phyloP scores from a whole-genome alignment of 208 protist species.

The Leishmania major region DNA sequence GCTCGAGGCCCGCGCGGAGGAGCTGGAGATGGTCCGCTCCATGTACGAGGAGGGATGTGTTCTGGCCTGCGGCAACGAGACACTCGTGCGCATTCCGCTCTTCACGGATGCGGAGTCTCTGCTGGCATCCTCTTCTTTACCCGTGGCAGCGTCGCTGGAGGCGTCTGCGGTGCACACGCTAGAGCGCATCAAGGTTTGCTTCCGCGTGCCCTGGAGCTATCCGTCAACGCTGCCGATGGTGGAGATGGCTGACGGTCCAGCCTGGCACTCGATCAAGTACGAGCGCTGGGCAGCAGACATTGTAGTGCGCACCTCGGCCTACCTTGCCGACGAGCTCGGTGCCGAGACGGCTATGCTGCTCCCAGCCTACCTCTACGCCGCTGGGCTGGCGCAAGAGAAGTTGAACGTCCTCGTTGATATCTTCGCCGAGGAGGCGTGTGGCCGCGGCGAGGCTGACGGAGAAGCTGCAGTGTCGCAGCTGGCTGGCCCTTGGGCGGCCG shows the following conservation, averaged over 20 bases:
- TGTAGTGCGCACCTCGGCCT: slow-evolving; percentile 35
- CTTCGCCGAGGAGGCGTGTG: slow-evolving; percentile 24
- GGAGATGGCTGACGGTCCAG: slow-evolving; percentile 50
- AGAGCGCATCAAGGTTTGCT: slow-evolving; percentile 44
- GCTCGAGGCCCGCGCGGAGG: slow-evolving; percentile 42
- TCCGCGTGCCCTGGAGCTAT: slow-evolving; percentile 57
- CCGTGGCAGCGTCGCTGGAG: slow-evolving; percentile 14
- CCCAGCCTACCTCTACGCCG: slow-evolving; percentile 60
- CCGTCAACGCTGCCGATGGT: slow-evolving; percentile 52
- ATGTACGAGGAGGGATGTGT: slow-evolving; percentile 78
- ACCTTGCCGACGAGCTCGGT: slow-evolving; percentile 59
- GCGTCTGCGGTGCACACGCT: slow-evolving; percentile 28
- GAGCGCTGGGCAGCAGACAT: slow-evolving; percentile 63
- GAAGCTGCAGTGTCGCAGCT: slow-evolving; percentile 4
- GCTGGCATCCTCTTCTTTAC: slow-evolving; percentile 51
- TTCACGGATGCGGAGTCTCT: slow-evolving; percentile 36
- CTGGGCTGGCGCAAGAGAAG: slow-evolving; percentile 40
- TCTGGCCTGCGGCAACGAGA: slow-evolving; percentile 4
- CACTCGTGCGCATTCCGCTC: slow-evolving; percentile 23
- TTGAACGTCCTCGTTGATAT: slow-evolving; percentile 35
- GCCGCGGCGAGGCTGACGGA: slow-evolving; percentile 12
- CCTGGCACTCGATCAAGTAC: slow-evolving; percentile 44
- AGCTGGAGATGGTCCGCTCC: slow-evolving; percentile 74
- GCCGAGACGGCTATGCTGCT: slow-evolving; percentile 60
- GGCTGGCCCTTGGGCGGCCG: slow-evolving; percentile 33